Evolutionary conservation across 2,329 filamentous ascomycete genomes (phyloP), one percentile per base, ranked within the genome.

Genomic region (Neodidymelliopsis sp.): DNA sequence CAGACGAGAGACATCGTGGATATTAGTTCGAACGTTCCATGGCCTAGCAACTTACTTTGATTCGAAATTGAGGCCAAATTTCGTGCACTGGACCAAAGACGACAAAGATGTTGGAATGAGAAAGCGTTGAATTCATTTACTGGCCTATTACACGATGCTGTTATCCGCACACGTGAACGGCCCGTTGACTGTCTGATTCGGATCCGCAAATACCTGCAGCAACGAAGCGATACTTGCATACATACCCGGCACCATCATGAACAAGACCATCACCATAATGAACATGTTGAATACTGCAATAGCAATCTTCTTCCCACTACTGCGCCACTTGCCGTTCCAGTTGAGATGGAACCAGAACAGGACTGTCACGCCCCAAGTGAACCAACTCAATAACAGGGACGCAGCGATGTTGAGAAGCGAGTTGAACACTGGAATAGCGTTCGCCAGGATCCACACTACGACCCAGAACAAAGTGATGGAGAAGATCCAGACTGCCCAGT

Each of bases 321-420:
- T 56, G 4, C 57, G 56, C 56, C 63, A 67, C 24, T 55, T 57
- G 38, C 60, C 59, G 35, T 66, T 37, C 58, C 61, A 65, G 41
- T 65, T 67, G 30, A 65, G 56, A 33, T 66, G 57, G 36, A 64
- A 62, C 59, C 63, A 66, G 53, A 65, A 65, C n/a, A 66, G 33
- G n/a, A 62, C 59, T 1, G 63, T 64, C 16, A 65, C 53, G 25
- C 60, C 62, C 56, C 62, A 66, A 10, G 63, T 65, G 28, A 67
- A 65, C 60, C 62, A 67, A 2, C 57, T 61, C 2, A 67, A 47
- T 3, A 67, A 49, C 2, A 65, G 46, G 3, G 62, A 60, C 2
- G 62, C 54, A 3, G 59, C 60, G 31, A 65, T 67, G 37, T 64
- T 64, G 35, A 67, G 57, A 6, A 67, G 38, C 19, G 56, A 62